A percentile compares a stretch with the other conserved stretches of the same genome.
Conservation (phyloP, 148 eudicot genomes). For the Polygonum aviculare region DNA sequence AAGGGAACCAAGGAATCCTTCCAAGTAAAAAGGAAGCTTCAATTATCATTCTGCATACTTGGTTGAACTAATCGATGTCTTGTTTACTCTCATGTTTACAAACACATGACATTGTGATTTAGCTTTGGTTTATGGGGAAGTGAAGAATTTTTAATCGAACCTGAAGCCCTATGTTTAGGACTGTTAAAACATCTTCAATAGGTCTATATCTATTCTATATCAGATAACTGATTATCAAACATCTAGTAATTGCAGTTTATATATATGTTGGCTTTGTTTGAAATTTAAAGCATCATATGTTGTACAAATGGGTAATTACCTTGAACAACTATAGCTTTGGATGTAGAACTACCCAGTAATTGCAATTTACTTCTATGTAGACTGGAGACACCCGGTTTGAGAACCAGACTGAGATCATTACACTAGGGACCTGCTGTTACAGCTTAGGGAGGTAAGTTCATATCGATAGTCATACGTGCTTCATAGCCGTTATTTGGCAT, state of each 20-base stretch:
- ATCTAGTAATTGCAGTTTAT: no score
- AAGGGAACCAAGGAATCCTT: neutral
- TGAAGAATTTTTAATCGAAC: no score
- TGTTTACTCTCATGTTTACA: constrained; percentile 10
- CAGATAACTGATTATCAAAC: no score
- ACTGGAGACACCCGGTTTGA: constrained; percentile 74
- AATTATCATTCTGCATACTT: neutral
- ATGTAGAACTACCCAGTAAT: neutral
- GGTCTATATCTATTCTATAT: no score
- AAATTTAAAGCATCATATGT: neutral
- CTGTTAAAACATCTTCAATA: no score
- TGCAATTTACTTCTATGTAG: constrained; percentile 18
- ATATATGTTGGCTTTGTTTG: neutral
- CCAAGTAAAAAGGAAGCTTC: neutral
- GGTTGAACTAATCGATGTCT: neutral
- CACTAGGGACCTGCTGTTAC: constrained; percentile 62
- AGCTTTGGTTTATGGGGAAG: no score
- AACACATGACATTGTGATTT: no score
- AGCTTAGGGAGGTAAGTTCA: constrained; percentile 67
- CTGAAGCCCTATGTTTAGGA: no score
- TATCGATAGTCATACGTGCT: neutral
- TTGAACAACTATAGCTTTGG: neutral
- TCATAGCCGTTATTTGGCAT: neutral
- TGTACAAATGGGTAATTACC: neutral
- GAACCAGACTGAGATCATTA: constrained; percentile 60